phyloP scores from a whole-genome alignment of 345 rosid genomes.

The Excoecaria agallocha region DNA sequence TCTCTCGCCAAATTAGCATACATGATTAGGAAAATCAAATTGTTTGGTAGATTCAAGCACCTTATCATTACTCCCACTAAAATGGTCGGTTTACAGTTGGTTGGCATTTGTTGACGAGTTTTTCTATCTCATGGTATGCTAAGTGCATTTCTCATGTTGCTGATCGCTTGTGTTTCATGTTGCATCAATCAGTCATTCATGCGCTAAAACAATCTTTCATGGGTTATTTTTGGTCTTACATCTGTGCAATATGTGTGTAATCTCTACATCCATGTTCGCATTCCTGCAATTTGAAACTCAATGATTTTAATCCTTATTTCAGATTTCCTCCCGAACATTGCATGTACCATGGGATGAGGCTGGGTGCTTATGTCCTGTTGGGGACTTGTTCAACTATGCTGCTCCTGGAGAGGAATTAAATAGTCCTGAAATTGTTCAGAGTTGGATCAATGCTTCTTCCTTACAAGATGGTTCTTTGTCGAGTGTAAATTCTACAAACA shows the following conservation, averaged over 20 bases:
- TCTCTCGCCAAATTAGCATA: neutral
- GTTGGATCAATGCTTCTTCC: slow-evolving; percentile 9
- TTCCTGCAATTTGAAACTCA: neutral
- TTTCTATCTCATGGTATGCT: neutral
- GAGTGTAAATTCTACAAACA: slow-evolving; percentile 16
- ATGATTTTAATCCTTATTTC: slow-evolving; percentile 12
- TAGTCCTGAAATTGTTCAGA: slow-evolving; percentile 29
- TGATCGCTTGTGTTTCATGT: neutral
- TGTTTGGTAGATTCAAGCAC: neutral
- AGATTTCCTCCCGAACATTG: slow-evolving; percentile 84
- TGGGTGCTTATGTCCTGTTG: slow-evolving; percentile 91
- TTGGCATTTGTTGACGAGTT: neutral
- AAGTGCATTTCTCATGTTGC: neutral
- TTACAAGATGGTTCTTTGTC: slow-evolving; percentile 22
- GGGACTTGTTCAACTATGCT: slow-evolving; percentile 87
- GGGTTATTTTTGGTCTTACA: neutral
- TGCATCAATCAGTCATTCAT: neutral
- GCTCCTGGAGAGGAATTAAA: slow-evolving; percentile 63
- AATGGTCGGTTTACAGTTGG: neutral
- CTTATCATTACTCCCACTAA: neutral
- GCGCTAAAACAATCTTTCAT: neutral
- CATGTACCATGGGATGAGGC: slow-evolving; percentile 91
- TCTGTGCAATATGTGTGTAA: neutral
- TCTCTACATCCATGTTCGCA: neutral
- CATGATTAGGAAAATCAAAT: neutral